These are phyloP conservation scores for Colletotrichum costaricense DNA, from an alignment of 2,329 filamentous ascomycete genomes.

Conservation along the genomic window DNA sequence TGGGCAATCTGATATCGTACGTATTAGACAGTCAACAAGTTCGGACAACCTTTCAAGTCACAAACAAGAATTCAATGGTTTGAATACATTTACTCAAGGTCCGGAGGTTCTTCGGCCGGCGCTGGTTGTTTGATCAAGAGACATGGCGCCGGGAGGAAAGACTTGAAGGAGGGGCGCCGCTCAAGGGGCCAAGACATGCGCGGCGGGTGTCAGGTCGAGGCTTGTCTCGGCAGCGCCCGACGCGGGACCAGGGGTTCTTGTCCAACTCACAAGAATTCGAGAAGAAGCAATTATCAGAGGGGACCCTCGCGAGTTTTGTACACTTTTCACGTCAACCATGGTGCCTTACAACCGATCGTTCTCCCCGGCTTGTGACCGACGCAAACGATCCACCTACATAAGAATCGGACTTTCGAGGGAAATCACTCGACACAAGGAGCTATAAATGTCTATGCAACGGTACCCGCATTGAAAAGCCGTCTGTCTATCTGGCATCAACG, in stretches of 20 bases:
- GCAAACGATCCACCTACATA: no score
- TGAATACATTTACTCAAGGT: no score
- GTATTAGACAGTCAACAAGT: background rate
- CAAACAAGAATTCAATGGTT: background rate
- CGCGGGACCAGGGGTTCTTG: background rate
- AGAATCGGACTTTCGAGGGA: no score
- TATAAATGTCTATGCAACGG: no score
- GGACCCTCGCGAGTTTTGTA: background rate
- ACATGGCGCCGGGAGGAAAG: background rate
- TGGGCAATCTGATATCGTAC: background rate
- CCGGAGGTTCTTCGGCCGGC: background rate
- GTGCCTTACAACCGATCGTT: no score
- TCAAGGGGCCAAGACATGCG: background rate
- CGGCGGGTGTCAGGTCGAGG: background rate
- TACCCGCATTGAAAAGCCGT: no score
- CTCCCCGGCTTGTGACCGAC: no score
- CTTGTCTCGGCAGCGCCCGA: constrained; percentile 10
- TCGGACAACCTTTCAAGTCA: background rate
- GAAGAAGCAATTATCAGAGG: background rate
- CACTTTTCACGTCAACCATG: background rate
- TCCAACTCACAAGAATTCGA: background rate
- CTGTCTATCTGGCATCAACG: no score
- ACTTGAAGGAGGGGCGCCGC: no score
- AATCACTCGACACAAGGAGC: no score
- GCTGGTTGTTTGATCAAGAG: background rate